Evolutionary conservation across 2,329 filamentous ascomycete genomes (phyloP).

Genomic region (Monilinia laxa): DNA sequence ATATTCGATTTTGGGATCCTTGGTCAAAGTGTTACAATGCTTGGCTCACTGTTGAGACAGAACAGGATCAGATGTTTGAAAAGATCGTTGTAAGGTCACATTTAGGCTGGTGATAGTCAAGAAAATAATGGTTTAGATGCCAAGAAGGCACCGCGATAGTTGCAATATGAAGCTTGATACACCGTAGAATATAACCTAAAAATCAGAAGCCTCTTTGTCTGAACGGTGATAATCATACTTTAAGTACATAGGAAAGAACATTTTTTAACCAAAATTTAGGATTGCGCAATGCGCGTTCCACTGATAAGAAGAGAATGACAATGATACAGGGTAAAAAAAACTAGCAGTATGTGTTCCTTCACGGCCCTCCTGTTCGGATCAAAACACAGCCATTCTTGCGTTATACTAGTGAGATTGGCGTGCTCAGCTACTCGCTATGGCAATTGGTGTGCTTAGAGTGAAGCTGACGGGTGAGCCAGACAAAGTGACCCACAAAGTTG

Average conservation of each 20-base stretch:
- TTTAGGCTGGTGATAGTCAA: not conserved
- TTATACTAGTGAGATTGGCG: not conserved
- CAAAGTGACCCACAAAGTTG: slow-evolving; percentile 51
- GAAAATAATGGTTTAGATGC: not conserved
- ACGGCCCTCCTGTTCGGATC: not conserved
- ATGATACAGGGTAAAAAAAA: not conserved
- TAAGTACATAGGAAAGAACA: slow-evolving; percentile 7
- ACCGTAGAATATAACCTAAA: not conserved
- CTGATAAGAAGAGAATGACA: slow-evolving; percentile 17
- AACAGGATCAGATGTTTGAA: not conserved
- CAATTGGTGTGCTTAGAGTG: slow-evolving; percentile 33
- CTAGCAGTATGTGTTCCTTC: not conserved
- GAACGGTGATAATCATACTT: slow-evolving; percentile 12
- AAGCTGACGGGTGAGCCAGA: slow-evolving; percentile 48
- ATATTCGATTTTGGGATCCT: not conserved
- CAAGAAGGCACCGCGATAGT: not conserved
- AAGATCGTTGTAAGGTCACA: not conserved
- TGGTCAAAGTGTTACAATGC: not conserved
- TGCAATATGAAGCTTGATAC: not conserved
- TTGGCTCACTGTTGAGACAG: not conserved
- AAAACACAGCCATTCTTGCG: not conserved
- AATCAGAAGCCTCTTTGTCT: slow-evolving; percentile 7
- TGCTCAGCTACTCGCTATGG: slow-evolving; percentile 2
- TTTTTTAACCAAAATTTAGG: not conserved
- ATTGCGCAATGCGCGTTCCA: slow-evolving; percentile 8